Percentiles rank a stretch among this genome's conserved stretches.
Conservation (phyloP, 495 filamentous ascomycete species). For the Penicillium alfredii region DNA sequence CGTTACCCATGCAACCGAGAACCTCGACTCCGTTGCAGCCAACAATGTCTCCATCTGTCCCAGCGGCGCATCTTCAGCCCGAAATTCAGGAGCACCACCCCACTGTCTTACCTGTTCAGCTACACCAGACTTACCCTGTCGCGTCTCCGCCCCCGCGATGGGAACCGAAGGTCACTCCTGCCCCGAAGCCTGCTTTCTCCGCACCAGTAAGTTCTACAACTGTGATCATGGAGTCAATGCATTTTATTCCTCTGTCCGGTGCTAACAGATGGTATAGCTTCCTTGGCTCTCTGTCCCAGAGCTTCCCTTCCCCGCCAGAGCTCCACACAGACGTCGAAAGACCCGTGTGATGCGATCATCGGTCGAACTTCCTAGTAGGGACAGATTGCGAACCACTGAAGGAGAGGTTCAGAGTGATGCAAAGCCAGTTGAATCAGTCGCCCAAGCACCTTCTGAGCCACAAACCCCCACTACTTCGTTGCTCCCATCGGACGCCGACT, state of each 20-base stretch:
- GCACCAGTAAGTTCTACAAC: constrained; percentile 52
- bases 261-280: constrained; percentile 42
- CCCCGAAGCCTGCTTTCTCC: constrained; percentile 45
- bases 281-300: constrained; percentile 79
- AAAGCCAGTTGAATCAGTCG: constrained; percentile 20
- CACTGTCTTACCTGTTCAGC: constrained; percentile 22
- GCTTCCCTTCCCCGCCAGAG: constrained; percentile 54
- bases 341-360: constrained; percentile 31
- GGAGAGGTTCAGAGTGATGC: constrained; percentile 15
- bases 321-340: constrained; percentile 36
- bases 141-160: constrained; percentile 28
- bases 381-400: constrained; percentile 20
- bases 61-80: constrained; percentile 21
- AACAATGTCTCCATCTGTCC: constrained; percentile 37
- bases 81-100: constrained; percentile 33
- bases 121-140: constrained; percentile 22
- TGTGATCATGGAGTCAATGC: neutral
- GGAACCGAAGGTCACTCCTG: constrained; percentile 19
- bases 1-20: constrained; percentile 34
- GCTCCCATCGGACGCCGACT: constrained; percentile 57
- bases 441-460: constrained; percentile 44
- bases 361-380: constrained; percentile 48
- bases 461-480: constrained; percentile 65
- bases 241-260: neutral
- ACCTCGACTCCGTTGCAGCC: constrained; percentile 39